Base-by-base conservation (phyloP, 1,139 yeast species). In the Insectozyma bohioensis region DNA sequence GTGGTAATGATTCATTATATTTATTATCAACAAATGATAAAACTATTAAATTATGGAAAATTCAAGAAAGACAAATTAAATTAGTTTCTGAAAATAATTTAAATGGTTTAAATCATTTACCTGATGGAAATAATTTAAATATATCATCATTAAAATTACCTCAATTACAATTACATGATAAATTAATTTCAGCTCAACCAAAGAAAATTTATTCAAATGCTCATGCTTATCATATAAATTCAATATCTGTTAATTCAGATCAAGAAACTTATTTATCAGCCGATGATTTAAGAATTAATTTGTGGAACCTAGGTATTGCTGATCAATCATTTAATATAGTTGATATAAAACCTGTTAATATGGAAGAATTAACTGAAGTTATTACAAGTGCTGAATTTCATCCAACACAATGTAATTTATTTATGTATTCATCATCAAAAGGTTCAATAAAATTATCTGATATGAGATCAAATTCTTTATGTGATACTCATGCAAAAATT, bases 291-390 rank as follows among this genome's bases (percentile, higher is more conserved):
- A 78, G 99, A 58, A 85, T 94, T 56, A 94, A 94, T 60, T 68
- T 94, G 47, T 94, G 99, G 99, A 90, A 92, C 58, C 68, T 90
- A 49, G 92, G 88, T 34, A 86, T 88, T 49, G 88, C 96, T 24
- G 97, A 92, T 60, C 97, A 92, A 63, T 80, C 94, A 49, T 94
- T 94, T 64, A 94, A 85, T 59, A 90, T 94, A 49, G 98, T 94
- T 41, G 98, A 94, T 61, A 94, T 94, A 52, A 90, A 94, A 61
- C 99, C 99, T 5, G 86, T 92, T 12, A 88, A 90, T 61, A 94
- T 94, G 98, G 99, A 94, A 65, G 99, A 94, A 62, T 75, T 94
- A 52, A 92, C 98, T 10, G 98, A 94, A 61, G 98, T 94, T 34
- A 92, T 94, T 47, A 94, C 99, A n/a, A 79, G 94, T 51, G 95